Evolutionary conservation across 352 stramenopile genomes (phyloP), one percentile per base, ranked within the genome.

Genomic region (Phytopythium mirpurense): DNA sequence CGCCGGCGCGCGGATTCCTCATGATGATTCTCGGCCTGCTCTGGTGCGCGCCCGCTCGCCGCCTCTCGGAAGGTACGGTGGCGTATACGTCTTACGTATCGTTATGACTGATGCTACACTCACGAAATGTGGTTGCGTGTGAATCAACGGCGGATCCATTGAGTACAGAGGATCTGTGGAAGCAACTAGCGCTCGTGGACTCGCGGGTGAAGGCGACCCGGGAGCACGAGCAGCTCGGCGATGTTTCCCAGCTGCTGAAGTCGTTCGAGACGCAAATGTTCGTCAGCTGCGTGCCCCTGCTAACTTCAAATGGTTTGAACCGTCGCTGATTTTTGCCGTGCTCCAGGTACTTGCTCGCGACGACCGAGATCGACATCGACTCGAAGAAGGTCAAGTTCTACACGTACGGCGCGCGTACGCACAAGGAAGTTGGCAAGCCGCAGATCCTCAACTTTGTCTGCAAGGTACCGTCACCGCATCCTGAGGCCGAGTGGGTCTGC

Each of bases 371-470:
- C 43, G 78, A 94, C 62, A 50, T 52, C 11, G 83, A 94, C 38
- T 44, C 80, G 32, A 92, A 94, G 56, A 90, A 89, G 51, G 65
- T 90, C 54, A 84, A 82, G 55, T 82, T 85, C 47, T 90, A 80
- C 43, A 60, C 65, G 37, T 94, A 88, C 54, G 83, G 81, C 6
- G 54, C 79, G 14, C 74, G 83, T 5, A 74, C 83, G 35, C 58
- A 79, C 24, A 60, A 87, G 35, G 83, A 94, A 74, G 76, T 94
- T n/a, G 71, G 81, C 65, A 92, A 94, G 52, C 64, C 85, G 32
- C 79, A 90, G 62, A 92, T 94, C 56, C 70, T 94, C 37, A 89
- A 90, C 56, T 94, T 94, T 49, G 78, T 94, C 15, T 92, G 83
- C 79, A 92, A 91, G 74, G 80, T 93, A 60, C 46, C 58, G 29